Evolutionary conservation across 2,329 filamentous ascomycete species (phyloP).

Genomic region (Hirsutella rhossiliensis): DNA sequence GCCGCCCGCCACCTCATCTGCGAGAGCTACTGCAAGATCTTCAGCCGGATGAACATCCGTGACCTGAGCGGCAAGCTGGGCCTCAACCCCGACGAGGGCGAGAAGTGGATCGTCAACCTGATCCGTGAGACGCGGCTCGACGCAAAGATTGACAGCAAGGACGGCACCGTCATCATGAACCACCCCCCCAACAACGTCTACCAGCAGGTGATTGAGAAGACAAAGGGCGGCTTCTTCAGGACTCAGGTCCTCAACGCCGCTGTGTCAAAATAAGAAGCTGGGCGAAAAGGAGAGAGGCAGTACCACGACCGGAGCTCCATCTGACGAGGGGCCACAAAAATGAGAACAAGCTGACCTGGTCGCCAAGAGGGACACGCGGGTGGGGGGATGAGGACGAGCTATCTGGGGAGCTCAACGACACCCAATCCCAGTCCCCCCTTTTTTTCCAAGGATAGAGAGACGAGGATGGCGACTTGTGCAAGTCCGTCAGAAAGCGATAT

Average conservation of each 20-base stretch:
- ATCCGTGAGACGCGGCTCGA: slow-evolving; percentile 96
- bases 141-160: slow-evolving; percentile 98
- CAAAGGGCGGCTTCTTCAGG: slow-evolving; percentile 96
- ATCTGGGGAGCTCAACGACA: background rate
- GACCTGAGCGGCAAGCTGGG: slow-evolving; percentile 87
- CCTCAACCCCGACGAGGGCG: slow-evolving; percentile 84
- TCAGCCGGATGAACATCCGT: slow-evolving; percentile 96
- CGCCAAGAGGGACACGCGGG: background rate
- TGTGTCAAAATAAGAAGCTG: slow-evolving; percentile 35
- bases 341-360: background rate
- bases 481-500: too few relatives aligned
- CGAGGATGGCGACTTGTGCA: too few relatives aligned
- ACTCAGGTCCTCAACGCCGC: slow-evolving; percentile 83
- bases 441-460: background rate
- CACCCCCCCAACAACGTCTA: slow-evolving; percentile 97
- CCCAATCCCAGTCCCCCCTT: background rate
- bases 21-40: slow-evolving; percentile 99
- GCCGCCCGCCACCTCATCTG: slow-evolving; percentile 93
- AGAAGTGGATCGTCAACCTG: slow-evolving; percentile 99
- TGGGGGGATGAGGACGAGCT: slow-evolving; percentile 4
- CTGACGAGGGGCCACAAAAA: background rate
- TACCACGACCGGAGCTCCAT: too few relatives aligned
- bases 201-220: slow-evolving; percentile 98
- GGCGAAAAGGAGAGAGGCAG: too few relatives aligned
- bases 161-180: slow-evolving; percentile 98